Percentiles rank a stretch among this genome's conserved stretches.
These are phyloP conservation scores for Colletotrichum spinosum DNA, from an alignment of 2,329 filamentous ascomycete genomes.

Conservation along the genomic window DNA sequence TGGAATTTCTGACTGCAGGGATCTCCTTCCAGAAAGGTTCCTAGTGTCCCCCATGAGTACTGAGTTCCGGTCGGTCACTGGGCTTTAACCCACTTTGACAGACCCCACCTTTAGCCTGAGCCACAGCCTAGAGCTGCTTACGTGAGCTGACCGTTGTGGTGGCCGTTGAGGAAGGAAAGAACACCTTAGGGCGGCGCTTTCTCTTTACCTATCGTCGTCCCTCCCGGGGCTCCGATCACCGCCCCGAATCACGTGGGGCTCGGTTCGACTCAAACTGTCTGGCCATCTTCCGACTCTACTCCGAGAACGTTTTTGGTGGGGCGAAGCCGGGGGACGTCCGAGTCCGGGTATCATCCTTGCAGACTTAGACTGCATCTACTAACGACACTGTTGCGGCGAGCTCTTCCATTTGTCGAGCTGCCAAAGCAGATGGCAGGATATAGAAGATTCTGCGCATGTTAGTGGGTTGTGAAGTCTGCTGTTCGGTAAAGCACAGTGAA, in stretches of 20 bases:
- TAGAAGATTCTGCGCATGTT: too few relatives aligned
- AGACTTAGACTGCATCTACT: too few relatives aligned
- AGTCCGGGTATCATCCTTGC: too few relatives aligned
- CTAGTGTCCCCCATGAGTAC: conserved; percentile 12
- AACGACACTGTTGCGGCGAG: too few relatives aligned
- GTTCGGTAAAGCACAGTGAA: too few relatives aligned
- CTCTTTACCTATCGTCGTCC: background rate
- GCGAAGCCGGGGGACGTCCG: conserved; percentile 8
- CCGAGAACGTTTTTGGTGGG: conserved; percentile 2
- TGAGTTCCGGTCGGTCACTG: background rate
- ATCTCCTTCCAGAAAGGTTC: conserved; percentile 33
- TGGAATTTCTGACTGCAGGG: conserved; percentile 37
- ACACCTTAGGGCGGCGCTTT: background rate
- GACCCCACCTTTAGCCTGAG: conserved; percentile 34
- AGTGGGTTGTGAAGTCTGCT: too few relatives aligned
- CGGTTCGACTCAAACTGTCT: conserved; percentile 3
- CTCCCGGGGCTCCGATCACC: background rate
- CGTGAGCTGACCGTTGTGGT: background rate
- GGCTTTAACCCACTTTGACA: conserved; percentile 8
- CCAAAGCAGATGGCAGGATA: too few relatives aligned
- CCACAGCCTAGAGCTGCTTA: conserved; percentile 37
- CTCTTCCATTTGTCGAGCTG: too few relatives aligned
- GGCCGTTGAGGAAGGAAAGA: background rate
- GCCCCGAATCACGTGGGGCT: conserved; percentile 18
- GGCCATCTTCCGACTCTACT: conserved; percentile 3